Evolutionary conservation across 352 stramenopile genomes (phyloP), one percentile per base, ranked within the genome.

Genomic region (Phytophthora litchii): DNA sequence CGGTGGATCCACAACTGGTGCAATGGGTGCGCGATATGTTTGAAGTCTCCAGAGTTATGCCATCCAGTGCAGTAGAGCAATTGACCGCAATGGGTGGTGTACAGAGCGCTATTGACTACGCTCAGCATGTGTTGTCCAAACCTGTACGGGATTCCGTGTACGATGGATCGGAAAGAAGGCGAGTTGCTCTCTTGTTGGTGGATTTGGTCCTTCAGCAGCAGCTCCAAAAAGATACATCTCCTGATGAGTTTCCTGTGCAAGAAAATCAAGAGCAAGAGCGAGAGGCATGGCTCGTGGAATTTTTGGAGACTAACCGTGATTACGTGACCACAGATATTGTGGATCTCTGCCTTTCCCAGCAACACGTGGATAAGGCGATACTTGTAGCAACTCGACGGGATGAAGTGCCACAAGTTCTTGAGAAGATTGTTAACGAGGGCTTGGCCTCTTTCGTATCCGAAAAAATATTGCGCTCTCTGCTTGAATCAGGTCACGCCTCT

Each of bases 11-110:
- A 20, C 23, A 56, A 13, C 54, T 77, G 21, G 25, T 86, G 14
- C 53, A 80, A 60, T 95, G 86, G 86, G 64, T 95, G n/a, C 72
- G 80, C 14, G 81, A 91, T 12, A 70, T 95, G 0, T 93, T 87
- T 25, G 65, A 86, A 44, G 72, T 86, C 8, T 95, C 86, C 12
- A 78, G 84, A 16, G 76, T 83, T 9, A 52, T 84, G 53, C 84
- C 86, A 8, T 88, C 81, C 25, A 84, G 72, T 38, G 78, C 76
- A n/a, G 62, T 95, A 6, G 66, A 86, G 31, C 83, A 93, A 41
- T 68, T 95, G 25, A 83, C 74, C 2, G 62, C 60, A 0, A 80
- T 94, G 46, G 76, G 71, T 13, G 83, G 77, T 7, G 53, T 74
- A 0, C 57, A 67, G n/a, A 69, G 66, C 40, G 82, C 82, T 6